Base-by-base conservation (phyloP, 2,329 filamentous ascomycete species). In the Fusarium drepaniforme region DNA sequence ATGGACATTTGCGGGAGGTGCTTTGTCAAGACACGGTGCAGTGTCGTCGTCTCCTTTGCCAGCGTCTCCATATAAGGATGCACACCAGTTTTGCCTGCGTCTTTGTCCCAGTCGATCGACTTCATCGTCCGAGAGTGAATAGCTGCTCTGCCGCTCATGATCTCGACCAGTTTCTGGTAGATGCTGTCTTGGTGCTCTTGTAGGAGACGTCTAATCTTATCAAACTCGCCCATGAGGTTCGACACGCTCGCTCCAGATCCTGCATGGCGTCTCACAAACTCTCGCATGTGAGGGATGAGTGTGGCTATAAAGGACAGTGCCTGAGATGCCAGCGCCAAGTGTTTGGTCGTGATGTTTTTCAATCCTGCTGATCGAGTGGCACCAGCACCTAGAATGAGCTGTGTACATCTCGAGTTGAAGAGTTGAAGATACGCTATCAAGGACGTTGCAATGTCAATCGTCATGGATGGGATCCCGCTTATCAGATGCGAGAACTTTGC, bases 321-420 rank as follows among this genome's bases (percentile, higher is more conserved):
- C 82, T 98, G 96, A 0, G 94, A 96, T 3, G 97, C 96, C 21
- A 98, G 90, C 0, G 97, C 96, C 2, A 99, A 89, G 83, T 99
- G 96, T 78, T 97, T 97, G 0, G 97, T 98, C 0, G 94, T 98
- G 81, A 99, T 99, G 80, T 98, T 98, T 82, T 95, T 98, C 23
- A 99, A 87, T 0, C 96, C 96, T 1, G 96, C 97, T 28, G 93
- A 95, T 40, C 91, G 89, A 7, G 94, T 98, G 5, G 97, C 97
- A 6, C 97, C 97, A 2, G 97, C 97, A 1, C 97, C 97, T 8
- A 99, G 91, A 74, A 99, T 98, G 68, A 99, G 90, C 81, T 99
- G 97, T n/a, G 94, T 97, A 68, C 96, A 96, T 23, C 97, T 93
- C 3, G 95, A 98, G 83, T 99, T 98, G 88, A 98, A 99, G 5